phyloP scores from a whole-genome alignment of 129 eudicot species.

The Deinandra increscens region DNA sequence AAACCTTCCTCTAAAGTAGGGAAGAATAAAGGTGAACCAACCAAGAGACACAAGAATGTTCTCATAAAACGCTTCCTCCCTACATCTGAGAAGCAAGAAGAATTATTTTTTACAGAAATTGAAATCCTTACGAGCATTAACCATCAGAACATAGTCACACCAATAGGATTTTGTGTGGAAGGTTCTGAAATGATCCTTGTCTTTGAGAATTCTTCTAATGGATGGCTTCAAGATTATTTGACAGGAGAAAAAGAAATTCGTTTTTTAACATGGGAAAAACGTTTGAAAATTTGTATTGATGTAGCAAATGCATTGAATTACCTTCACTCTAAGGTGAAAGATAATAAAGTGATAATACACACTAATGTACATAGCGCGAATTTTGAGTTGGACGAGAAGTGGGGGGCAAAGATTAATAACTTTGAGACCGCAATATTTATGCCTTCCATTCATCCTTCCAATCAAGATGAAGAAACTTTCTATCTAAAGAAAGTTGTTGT shows the following conservation, averaged over 20 bases:
- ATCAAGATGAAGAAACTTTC: neutral
- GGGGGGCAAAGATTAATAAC: neutral
- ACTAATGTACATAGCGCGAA: neutral
- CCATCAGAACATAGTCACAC: neutral
- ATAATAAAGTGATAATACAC: neutral
- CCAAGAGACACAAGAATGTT: too few species aligned
- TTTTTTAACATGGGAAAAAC: neutral
- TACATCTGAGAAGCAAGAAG: too few species aligned
- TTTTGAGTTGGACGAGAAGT: neutral
- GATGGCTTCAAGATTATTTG: neutral
- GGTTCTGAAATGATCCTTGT: neutral
- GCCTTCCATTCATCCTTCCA: neutral
- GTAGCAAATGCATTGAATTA: neutral
- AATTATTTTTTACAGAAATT: neutral
- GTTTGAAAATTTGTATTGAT: neutral
- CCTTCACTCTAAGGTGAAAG: too few species aligned
- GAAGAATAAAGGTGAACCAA: too few species aligned
- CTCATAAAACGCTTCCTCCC: too few species aligned
- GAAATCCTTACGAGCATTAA: neutral
- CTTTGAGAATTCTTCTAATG: neutral
- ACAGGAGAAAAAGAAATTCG: neutral
- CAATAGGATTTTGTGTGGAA: too few species aligned
- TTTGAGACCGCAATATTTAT: too few species aligned
- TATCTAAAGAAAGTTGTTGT: neutral
- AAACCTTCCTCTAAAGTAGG: too few species aligned